Evolutionary conservation across 139 green algal species (phyloP).

Genomic region (Coccomyxa sp.): DNA sequence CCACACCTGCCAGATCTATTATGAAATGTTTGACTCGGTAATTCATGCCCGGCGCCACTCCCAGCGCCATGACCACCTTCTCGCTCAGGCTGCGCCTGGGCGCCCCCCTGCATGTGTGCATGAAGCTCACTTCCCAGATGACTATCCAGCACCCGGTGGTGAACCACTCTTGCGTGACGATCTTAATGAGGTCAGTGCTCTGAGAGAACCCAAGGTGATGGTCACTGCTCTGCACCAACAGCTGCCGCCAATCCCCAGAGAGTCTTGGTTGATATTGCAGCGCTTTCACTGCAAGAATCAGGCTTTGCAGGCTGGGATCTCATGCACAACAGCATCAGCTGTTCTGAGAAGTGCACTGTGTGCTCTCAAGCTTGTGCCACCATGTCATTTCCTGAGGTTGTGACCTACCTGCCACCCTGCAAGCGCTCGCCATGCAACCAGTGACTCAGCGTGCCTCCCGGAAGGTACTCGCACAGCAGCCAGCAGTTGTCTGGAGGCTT

Average conservation of each 20-base stretch:
- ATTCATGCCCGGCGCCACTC: conserved; percentile 46
- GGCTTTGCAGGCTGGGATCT: not conserved
- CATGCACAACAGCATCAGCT: not conserved
- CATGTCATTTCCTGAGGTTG: not conserved
- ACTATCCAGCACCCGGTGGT: too few species aligned
- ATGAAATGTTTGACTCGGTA: too few species aligned
- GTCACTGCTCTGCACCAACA: too few species aligned
- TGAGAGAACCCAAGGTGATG: too few species aligned
- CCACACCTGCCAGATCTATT: too few species aligned
- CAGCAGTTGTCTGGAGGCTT: conserved; percentile 52
- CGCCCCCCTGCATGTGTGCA: conserved; percentile 8
- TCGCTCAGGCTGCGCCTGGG: conserved; percentile 35
- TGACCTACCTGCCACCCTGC: not conserved
- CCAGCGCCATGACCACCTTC: conserved; percentile 50
- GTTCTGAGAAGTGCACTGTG: not conserved
- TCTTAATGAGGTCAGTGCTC: too few species aligned
- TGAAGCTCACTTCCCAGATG: too few species aligned
- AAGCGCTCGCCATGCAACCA: conserved; percentile 46
- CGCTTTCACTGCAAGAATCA: too few species aligned
- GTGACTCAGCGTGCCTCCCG: conserved; percentile 56
- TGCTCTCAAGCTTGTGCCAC: not conserved
- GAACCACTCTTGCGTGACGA: too few species aligned
- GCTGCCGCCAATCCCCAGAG: not conserved
- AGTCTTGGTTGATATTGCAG: too few species aligned
- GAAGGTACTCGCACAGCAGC: conserved; percentile 80